Evolutionary conservation across 768 basidiomycete species (phyloP), one percentile per base, ranked within the genome.

Genomic region (Leccinum aurantiacum): DNA sequence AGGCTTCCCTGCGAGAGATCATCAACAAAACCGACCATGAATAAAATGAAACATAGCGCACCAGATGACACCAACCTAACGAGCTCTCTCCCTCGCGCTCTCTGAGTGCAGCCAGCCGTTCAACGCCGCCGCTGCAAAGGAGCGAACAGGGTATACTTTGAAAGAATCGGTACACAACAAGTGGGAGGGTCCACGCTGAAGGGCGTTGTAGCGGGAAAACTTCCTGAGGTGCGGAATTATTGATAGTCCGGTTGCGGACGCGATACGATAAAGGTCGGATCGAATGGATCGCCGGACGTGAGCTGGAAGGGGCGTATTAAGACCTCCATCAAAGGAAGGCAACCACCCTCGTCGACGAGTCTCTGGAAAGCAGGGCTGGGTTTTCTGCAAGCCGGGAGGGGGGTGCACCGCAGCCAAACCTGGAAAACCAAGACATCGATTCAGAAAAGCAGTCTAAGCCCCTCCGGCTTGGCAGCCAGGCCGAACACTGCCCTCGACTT

Each of bases 11-110:
- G n/a, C n/a, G n/a, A n/a, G n/a, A n/a, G n/a, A n/a, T n/a, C n/a
- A n/a, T n/a, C n/a, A n/a, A n/a, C n/a, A n/a, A n/a, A n/a, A n/a
- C n/a, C 35, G 6, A 27, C 0, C 7, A 24, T 19, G 37, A 25
- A 10, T 13, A 37, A 53, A 46, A 22, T 35, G 53, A 41, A 25
- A 10, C 24, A 14, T 2, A 77, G 85, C 51, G 3, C 68, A 93
- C 95, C 91, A 94, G 57, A 97, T 83, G 6, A 92, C 84, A 67
- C 90, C 91, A 14, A 95, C 92, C 95, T 95, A 97, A 72, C 88
- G 85, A 55, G 93, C 88, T 65, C 94, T 80, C 71, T 95, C 91
- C 60, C 90, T 73, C 8, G 93, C 82, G 64, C 91, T 94, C 69
- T 95, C 94, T n/a, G n/a, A n/a, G n/a, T 19, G 91, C 88, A 6